These are phyloP conservation scores for Margaritispora aquatica DNA, from an alignment of 495 filamentous ascomycete genomes.

Conservation along the genomic window DNA sequence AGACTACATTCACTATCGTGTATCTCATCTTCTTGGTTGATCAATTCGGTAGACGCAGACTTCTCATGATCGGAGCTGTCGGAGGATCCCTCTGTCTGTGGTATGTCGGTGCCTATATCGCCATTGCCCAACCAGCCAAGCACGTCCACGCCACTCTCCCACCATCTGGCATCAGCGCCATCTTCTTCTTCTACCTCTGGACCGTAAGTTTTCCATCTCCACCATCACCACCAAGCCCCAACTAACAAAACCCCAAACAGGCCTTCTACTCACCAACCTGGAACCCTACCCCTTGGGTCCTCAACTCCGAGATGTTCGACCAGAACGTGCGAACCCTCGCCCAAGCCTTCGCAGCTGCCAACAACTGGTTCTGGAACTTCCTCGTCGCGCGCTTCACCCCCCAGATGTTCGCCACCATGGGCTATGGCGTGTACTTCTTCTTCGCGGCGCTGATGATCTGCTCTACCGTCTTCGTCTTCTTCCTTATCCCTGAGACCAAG, in stretches of 20 bases:
- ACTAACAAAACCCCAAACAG: not conserved
- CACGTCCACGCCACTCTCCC: constrained; percentile 35
- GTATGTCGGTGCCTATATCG: constrained; percentile 48
- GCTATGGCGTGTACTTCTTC: constrained; percentile 73
- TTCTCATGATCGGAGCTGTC: constrained; percentile 42
- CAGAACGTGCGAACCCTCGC: constrained; percentile 58
- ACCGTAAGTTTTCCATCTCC: constrained; percentile 30
- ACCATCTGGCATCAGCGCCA: constrained; percentile 56
- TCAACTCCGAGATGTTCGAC: constrained; percentile 59
- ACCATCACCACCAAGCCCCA: not conserved
- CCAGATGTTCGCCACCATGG: constrained; percentile 67
- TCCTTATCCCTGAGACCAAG: constrained; percentile 47
- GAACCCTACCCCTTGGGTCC: constrained; percentile 69
- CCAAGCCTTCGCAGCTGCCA: constrained; percentile 60
- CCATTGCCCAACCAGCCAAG: constrained; percentile 42
- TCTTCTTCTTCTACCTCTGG: constrained; percentile 82
- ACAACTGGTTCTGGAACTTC: constrained; percentile 74
- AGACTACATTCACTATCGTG: constrained; percentile 41
- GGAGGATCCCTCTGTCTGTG: constrained; percentile 53
- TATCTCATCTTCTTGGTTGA: constrained; percentile 70
- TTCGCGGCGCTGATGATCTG: constrained; percentile 68
- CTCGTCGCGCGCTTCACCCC: constrained; percentile 66
- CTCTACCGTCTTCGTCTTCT: constrained; percentile 58
- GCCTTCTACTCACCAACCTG: constrained; percentile 71
- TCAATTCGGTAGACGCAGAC: constrained; percentile 52